A percentile compares a stretch with the other conserved stretches of the same genome.
Evolutionary conservation across 2,329 filamentous ascomycete genomes (phyloP).

Genomic region (Atkinsonella hypoxylon): DNA sequence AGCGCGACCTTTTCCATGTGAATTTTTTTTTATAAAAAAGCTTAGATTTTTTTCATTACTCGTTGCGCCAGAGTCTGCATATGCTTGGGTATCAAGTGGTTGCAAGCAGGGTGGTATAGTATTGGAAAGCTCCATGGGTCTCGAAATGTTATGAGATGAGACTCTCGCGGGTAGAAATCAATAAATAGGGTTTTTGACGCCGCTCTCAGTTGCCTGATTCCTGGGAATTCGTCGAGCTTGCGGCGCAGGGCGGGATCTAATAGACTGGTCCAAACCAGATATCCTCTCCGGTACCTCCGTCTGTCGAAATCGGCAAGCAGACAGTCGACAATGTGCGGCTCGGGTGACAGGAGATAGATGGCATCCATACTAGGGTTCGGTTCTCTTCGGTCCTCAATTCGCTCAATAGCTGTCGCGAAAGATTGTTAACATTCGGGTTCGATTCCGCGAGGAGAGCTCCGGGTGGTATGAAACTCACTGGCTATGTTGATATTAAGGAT

Average conservation of each 20-base stretch:
- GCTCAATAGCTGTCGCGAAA: slow-evolving; percentile 67
- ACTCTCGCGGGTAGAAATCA: slow-evolving; percentile 84
- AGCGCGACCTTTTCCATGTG: background rate
- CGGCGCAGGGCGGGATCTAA: slow-evolving; percentile 59
- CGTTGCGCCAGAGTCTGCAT: slow-evolving; percentile 81
- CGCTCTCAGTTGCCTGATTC: slow-evolving; percentile 62
- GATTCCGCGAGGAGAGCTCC: slow-evolving; percentile 8
- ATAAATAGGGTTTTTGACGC: slow-evolving; percentile 73
- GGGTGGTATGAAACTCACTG: slow-evolving; percentile 48
- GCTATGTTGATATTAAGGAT: slow-evolving; percentile 95
- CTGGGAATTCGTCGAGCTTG: slow-evolving; percentile 60
- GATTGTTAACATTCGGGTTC: slow-evolving; percentile 8
- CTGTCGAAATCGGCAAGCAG: slow-evolving; percentile 85
- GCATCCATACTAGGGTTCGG: slow-evolving; percentile 86
- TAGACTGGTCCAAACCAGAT: slow-evolving; percentile 74
- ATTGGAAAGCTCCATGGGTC: slow-evolving; percentile 95
- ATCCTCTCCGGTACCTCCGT: slow-evolving; percentile 65
- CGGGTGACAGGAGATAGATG: slow-evolving; percentile 80
- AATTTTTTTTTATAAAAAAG: too few species aligned
- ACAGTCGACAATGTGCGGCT: slow-evolving; percentile 83
- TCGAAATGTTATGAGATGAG: slow-evolving; percentile 78
- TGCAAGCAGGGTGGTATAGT: slow-evolving; percentile 83
- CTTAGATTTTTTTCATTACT: slow-evolving; percentile 32
- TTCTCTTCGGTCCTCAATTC: slow-evolving; percentile 76
- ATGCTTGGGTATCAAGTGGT: slow-evolving; percentile 68